phyloP scores from a whole-genome alignment of 805 yeast species.

The Candida ulmi region DNA sequence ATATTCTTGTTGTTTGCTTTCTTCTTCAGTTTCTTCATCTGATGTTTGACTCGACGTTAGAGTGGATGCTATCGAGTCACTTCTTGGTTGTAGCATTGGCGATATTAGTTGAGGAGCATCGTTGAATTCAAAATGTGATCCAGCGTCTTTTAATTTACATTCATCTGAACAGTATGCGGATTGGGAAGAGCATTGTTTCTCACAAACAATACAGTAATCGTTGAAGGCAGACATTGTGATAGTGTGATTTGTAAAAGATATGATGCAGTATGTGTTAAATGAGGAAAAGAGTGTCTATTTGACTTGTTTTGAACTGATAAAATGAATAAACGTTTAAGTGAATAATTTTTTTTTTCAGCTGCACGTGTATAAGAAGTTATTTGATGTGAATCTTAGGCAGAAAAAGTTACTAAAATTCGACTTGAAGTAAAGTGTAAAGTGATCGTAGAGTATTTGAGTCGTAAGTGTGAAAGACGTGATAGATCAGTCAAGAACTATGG shows the following conservation, averaged over 20 bases:
- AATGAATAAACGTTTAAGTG: too few species aligned
- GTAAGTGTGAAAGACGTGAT: neutral
- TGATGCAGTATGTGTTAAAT: neutral
- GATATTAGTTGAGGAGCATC: constrained; percentile 25
- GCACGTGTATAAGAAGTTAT: neutral
- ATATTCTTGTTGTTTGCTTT: constrained; percentile 19
- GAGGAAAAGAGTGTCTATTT: too few species aligned
- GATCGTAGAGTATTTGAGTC: neutral
- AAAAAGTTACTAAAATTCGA: too few species aligned
- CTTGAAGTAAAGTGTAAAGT: too few species aligned
- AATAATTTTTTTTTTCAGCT: neutral
- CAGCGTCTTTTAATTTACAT: constrained; percentile 30
- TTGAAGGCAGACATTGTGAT: constrained; percentile 32
- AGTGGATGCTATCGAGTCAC: constrained; percentile 16
- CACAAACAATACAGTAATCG: constrained; percentile 57
- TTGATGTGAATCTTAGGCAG: too few species aligned
- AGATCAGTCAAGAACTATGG: neutral
- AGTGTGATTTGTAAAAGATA: neutral
- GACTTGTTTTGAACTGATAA: too few species aligned
- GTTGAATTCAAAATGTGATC: constrained; percentile 20
- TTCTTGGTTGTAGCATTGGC: constrained; percentile 24
- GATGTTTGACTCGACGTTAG: constrained; percentile 1
- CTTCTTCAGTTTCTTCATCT: constrained; percentile 5
- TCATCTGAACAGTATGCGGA: constrained; percentile 42
- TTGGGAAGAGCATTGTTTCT: constrained; percentile 38